A percentile compares a stretch with the other conserved stretches of the same genome.
phyloP scores from a whole-genome alignment of 441 rosid species.

The Arabidopsis lyrata region DNA sequence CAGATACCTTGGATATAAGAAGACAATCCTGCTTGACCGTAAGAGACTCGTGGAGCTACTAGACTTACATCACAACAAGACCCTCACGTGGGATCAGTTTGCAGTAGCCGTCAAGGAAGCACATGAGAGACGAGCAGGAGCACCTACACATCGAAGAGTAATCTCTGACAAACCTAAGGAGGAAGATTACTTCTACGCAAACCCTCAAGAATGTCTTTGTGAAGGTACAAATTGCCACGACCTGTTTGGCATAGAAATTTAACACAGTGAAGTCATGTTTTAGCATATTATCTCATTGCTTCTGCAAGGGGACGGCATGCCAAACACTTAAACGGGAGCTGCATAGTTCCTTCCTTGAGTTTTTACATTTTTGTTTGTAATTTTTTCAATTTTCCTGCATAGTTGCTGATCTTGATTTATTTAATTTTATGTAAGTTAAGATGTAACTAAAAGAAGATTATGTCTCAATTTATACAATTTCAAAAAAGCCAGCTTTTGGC shows the following conservation, averaged over 20 bases:
- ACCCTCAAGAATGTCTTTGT: constrained; percentile 95
- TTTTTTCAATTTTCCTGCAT: constrained; percentile 39
- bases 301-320: constrained; percentile 36
- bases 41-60: constrained; percentile 77
- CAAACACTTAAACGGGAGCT: constrained; percentile 35
- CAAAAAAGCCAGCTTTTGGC: constrained; percentile 39
- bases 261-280: constrained; percentile 34
- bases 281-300: constrained; percentile 37
- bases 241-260: constrained; percentile 53
- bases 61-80: constrained; percentile 82
- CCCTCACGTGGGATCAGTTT: constrained; percentile 75
- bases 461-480: constrained; percentile 44
- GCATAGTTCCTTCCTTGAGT: constrained; percentile 35
- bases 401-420: constrained; percentile 47
- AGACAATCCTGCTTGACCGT: constrained; percentile 74
- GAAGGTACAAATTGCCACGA: constrained; percentile 69
- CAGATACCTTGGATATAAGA: constrained; percentile 90
- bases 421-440: constrained; percentile 48
- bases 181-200: constrained; percentile 97
- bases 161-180: constrained; percentile 92
- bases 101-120: constrained; percentile 64
- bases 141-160: constrained; percentile 67
- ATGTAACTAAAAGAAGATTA: constrained; percentile 48
- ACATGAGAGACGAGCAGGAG: constrained; percentile 83
- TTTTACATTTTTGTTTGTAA: constrained; percentile 51